Evolutionary conservation across 2,329 filamentous ascomycete species (phyloP).

Genomic region (Sporothrix euskadiensis): DNA sequence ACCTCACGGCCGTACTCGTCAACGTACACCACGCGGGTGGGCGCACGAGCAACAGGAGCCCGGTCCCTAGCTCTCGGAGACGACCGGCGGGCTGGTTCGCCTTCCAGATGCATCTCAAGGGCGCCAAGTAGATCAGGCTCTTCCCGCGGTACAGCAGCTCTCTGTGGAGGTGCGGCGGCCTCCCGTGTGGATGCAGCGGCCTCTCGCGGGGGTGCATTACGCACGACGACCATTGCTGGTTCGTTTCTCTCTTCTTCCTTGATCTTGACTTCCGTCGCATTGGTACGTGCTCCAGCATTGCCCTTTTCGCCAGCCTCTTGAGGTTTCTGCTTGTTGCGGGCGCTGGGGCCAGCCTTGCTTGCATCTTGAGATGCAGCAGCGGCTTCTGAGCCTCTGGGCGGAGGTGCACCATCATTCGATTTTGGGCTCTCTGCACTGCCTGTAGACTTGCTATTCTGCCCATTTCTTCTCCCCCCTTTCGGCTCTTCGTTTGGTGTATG

Average conservation of each 20-base stretch:
- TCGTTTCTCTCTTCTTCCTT: background rate
- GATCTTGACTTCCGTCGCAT: background rate
- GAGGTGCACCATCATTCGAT: background rate
- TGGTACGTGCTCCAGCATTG: background rate
- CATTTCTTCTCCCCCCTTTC: background rate
- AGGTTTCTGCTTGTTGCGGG: background rate
- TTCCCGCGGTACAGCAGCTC: background rate
- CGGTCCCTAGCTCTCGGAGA: background rate
- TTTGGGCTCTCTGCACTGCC: background rate
- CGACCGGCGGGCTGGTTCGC: constrained; percentile 13
- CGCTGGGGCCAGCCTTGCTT: background rate
- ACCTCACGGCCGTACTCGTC: constrained; percentile 29
- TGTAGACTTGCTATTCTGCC: no score
- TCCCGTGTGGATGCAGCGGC: background rate
- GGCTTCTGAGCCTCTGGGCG: background rate
- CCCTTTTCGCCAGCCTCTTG: background rate
- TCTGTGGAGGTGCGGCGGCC: background rate
- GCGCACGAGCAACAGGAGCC: background rate
- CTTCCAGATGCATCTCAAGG: constrained; percentile 36
- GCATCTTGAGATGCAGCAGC: background rate
- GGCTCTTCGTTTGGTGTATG: background rate
- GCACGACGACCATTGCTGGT: background rate
- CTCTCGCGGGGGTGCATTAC: background rate
- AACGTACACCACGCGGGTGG: constrained; percentile 24
- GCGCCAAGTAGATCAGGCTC: constrained; percentile 34